These are phyloP conservation scores for Tylopilus vinaceipallidus DNA, from an alignment of 768 basidiomycete genomes.

Conservation along the genomic window DNA sequence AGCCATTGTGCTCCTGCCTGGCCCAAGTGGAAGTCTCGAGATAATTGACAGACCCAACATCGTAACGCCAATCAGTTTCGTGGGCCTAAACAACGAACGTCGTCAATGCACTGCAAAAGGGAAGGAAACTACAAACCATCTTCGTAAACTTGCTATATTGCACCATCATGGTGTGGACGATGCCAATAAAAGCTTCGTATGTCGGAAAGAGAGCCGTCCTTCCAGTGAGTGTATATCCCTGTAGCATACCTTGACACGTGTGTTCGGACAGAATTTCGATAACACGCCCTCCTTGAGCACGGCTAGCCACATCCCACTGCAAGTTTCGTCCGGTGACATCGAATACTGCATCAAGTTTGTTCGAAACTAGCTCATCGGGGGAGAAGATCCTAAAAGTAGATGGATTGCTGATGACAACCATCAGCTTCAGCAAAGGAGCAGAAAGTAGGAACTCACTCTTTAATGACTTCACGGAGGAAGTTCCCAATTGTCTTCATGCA, in stretches of 20 bases:
- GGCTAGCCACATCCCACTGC: constrained; percentile 76
- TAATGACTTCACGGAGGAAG: constrained; percentile 55
- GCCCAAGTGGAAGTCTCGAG: constrained; percentile 88
- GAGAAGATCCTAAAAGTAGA: constrained; percentile 84
- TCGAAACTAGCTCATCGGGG: constrained; percentile 84
- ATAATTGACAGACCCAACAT: constrained; percentile 75
- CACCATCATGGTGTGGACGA: constrained; percentile 87
- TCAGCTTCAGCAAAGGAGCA: neutral
- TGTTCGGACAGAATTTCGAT: constrained; percentile 90
- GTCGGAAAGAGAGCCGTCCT: constrained; percentile 83
- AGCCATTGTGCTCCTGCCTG: constrained; percentile 86
- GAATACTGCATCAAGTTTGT: constrained; percentile 83
- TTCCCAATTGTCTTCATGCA: constrained; percentile 73
- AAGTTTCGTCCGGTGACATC: constrained; percentile 69
- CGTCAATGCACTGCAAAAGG: neutral
- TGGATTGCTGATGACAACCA: constrained; percentile 54
- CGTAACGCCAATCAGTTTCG: constrained; percentile 72
- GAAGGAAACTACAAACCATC: constrained; percentile 48
- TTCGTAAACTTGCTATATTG: constrained; percentile 89
- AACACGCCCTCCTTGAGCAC: constrained; percentile 75
- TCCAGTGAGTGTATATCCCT: constrained; percentile 91
- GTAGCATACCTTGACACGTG: constrained; percentile 86
- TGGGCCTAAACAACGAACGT: constrained; percentile 30
- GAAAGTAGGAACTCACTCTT: constrained; percentile 38
- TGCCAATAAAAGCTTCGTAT: constrained; percentile 91